These are phyloP conservation scores for Phaffia australis DNA, from an alignment of 768 basidiomycete genomes.

Conservation along the genomic window DNA sequence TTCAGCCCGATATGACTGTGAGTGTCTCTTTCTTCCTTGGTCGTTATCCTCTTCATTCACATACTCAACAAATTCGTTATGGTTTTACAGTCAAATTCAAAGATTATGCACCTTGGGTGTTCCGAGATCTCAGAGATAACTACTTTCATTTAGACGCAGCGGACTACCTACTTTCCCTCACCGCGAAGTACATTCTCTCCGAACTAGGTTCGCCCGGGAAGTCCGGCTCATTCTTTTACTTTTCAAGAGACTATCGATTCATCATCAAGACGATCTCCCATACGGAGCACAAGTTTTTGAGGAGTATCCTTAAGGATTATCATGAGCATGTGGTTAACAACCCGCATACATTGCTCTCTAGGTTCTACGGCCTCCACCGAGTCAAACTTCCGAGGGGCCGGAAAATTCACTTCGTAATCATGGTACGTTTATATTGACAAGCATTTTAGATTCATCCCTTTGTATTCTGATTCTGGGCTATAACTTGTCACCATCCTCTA, in stretches of 20 bases:
- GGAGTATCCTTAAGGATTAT: constrained; percentile 70
- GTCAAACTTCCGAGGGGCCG: constrained; percentile 86
- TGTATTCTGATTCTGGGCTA: background rate
- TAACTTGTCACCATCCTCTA: background rate
- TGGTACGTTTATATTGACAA: constrained; percentile 40
- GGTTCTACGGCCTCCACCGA: constrained; percentile 94
- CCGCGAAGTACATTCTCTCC: constrained; percentile 92
- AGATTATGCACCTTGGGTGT: constrained; percentile 97
- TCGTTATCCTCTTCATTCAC: background rate
- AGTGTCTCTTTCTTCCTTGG: background rate
- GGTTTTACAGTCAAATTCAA: constrained; percentile 89
- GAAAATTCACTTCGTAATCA: constrained; percentile 99
- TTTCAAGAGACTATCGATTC: constrained; percentile 95
- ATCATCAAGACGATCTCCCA: constrained; percentile 99
- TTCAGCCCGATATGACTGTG: constrained; percentile 52
- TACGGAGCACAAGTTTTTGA: constrained; percentile 84
- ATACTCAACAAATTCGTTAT: constrained; percentile 42
- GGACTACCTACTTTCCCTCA: constrained; percentile 92
- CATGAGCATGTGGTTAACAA: constrained; percentile 75
- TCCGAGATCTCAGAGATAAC: constrained; percentile 87
- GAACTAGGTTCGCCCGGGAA: constrained; percentile 97
- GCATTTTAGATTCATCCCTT: background rate
- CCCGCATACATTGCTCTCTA: constrained; percentile 82
- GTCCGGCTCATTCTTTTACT: constrained; percentile 98
- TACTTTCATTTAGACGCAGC: constrained; percentile 91